Evolutionary conservation across 768 basidiomycete genomes (phyloP), one percentile per base, ranked within the genome.

Genomic region (Lactarius pseudohatsudake): DNA sequence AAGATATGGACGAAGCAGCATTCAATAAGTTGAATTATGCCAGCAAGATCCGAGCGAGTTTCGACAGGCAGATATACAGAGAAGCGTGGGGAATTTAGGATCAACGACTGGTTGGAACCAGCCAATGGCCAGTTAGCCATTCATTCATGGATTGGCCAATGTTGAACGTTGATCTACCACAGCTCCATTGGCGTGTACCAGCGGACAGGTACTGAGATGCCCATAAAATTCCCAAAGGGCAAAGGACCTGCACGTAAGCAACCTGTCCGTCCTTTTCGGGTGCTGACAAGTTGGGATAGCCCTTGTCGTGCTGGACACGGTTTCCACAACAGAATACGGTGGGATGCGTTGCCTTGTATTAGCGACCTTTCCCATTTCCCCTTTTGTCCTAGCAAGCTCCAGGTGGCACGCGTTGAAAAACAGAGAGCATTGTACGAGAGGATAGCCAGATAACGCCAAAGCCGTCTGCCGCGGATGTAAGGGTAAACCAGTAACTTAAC

Each of bases 251-350:
- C 4, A 47, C n/a, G 45, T 47, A 47, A 47, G 45, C 45, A 11
- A 47, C 45, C 47, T 28, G 28, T 57, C 65, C 65, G 65, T 40
- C 34, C 38, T 18, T 45, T 47, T 54, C 65, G 65, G 61, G 50
- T 32, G 65, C 50, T 66, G 65, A 66, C 65, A 57, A 16, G 57
- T 54, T 11, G 30, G 45, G 5, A n/a, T 34, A 26, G 50, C 50
- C 50, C 50, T 53, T 53, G 45, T 36, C 57, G 55, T 28, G 13
- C 22, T 16, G 55, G 41, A 36, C 22, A 57, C 28, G 30, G 32
- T n/a, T 18, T 32, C 20, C 4, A n/a, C 43, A 40, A 47, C 43
- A 55, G 30, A 57, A 32, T 45, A 30, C 30, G 5, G 20, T 20
- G 30, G 43, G 43, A 30, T 10, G 40, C 20, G 34, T 54, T 22